phyloP scores from a whole-genome alignment of 352 stramenopile species.

The Globisporangium spiculum region DNA sequence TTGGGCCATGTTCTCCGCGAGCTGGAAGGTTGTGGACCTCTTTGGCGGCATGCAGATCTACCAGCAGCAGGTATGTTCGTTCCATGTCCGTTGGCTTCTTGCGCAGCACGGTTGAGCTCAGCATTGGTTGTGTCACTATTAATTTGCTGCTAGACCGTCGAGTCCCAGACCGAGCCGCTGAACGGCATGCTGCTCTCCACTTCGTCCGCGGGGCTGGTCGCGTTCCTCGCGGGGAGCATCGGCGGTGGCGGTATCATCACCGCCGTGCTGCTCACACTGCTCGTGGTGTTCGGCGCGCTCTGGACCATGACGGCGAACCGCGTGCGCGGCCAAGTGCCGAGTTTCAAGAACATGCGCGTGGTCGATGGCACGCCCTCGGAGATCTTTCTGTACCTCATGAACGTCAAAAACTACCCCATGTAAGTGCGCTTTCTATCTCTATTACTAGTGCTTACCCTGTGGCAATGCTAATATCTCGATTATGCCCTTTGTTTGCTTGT shows the following conservation, averaged over 20 bases:
- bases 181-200: conserved; percentile 62
- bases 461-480: background rate
- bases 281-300: conserved; percentile 40
- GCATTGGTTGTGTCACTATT: background rate
- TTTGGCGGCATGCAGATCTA: conserved; percentile 70
- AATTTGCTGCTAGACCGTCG: background rate
- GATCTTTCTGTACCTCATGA: conserved; percentile 77
- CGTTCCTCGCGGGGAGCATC: conserved; percentile 66
- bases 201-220: conserved; percentile 45
- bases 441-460: background rate
- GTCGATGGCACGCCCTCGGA: conserved; percentile 61
- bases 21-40: conserved; percentile 64
- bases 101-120: background rate
- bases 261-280: conserved; percentile 44
- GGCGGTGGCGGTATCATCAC: conserved; percentile 52
- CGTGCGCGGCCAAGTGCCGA: conserved; percentile 40
- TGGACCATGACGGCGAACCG: conserved; percentile 55
- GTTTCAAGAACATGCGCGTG: conserved; percentile 69
- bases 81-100: background rate
- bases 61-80: conserved; percentile 36
- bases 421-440: conserved; percentile 10
- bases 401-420: conserved; percentile 62
- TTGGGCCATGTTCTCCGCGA: conserved; percentile 68
- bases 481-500: background rate
- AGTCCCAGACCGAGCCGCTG: conserved; percentile 34